Conservation (phyloP, 225 moss, liverwort and hornwort genomes). For the Rhytidiadelphus loreus region DNA sequence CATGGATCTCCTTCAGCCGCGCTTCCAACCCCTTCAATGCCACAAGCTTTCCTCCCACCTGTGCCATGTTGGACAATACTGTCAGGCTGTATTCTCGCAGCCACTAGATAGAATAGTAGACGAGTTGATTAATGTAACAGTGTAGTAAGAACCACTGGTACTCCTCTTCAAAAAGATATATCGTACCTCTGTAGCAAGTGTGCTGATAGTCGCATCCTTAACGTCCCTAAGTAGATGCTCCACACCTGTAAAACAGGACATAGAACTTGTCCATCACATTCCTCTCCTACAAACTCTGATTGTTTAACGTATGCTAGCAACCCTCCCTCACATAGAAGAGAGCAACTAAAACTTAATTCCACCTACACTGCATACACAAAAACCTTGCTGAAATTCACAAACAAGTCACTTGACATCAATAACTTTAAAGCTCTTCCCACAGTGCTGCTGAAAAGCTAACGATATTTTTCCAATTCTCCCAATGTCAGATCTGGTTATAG, state of each 20-base stretch:
- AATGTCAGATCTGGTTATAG: background rate
- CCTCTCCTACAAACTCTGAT: background rate
- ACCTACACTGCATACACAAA: background rate
- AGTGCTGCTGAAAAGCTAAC: background rate
- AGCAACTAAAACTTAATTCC: background rate
- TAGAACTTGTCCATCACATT: background rate
- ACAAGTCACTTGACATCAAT: background rate
- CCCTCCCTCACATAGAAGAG: background rate
- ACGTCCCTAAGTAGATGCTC: conserved; percentile 96
- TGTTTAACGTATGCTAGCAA: background rate
- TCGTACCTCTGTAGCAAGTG: conserved; percentile 87
- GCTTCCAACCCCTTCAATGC: conserved; percentile 97
- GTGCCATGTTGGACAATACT: background rate
- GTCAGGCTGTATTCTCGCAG: background rate
- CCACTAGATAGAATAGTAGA: background rate
- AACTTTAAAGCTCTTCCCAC: background rate
- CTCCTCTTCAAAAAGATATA: background rate
- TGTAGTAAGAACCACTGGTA: background rate
- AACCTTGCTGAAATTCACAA: background rate
- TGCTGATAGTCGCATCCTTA: conserved; percentile 98
- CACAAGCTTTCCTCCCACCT: conserved; percentile 97
- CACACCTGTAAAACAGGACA: conserved; percentile 48
- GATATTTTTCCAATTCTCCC: background rate
- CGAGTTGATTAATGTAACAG: background rate
- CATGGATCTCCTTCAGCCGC: conserved; percentile 88